Evolutionary conservation across 441 rosid genomes (phyloP).

Genomic region (Croton laevigatus): DNA sequence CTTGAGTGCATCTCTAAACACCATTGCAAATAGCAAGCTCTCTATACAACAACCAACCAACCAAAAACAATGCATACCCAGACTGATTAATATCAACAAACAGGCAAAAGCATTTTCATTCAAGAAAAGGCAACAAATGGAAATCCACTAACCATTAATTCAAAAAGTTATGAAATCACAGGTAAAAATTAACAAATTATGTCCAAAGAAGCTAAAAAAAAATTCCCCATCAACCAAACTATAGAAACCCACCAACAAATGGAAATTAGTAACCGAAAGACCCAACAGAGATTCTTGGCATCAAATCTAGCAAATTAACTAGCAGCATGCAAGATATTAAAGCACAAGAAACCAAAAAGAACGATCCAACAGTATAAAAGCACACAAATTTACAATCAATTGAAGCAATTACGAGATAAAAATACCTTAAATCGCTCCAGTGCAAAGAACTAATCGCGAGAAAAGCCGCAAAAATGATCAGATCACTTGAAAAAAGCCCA

Average conservation of each 20-base stretch:
- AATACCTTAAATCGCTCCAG: slow-evolving; percentile 4
- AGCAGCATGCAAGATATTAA: slow-evolving; percentile 5
- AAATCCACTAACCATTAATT: neutral
- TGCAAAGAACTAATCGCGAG: neutral
- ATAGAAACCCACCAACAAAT: neutral
- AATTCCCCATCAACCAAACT: neutral
- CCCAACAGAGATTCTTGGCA: neutral
- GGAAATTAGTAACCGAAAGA: neutral
- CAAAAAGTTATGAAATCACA: neutral
- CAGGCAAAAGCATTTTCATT: neutral
- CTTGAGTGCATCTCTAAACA: slow-evolving; percentile 33
- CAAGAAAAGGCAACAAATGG: too few relatives aligned
- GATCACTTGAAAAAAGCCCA: slow-evolving; percentile 13
- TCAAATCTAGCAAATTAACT: slow-evolving; percentile 4
- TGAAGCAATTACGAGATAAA: neutral
- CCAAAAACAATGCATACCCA: neutral
- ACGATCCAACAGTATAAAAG: neutral
- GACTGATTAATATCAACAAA: neutral
- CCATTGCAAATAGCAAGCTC: slow-evolving; percentile 23
- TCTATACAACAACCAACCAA: slow-evolving; percentile 2
- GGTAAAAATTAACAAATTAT: neutral
- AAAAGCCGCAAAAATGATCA: neutral
- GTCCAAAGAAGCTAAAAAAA: neutral
- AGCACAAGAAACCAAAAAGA: neutral
- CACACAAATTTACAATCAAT: neutral